Base-by-base conservation (phyloP, 345 rosid genomes). In the Pistacia integerrima region DNA sequence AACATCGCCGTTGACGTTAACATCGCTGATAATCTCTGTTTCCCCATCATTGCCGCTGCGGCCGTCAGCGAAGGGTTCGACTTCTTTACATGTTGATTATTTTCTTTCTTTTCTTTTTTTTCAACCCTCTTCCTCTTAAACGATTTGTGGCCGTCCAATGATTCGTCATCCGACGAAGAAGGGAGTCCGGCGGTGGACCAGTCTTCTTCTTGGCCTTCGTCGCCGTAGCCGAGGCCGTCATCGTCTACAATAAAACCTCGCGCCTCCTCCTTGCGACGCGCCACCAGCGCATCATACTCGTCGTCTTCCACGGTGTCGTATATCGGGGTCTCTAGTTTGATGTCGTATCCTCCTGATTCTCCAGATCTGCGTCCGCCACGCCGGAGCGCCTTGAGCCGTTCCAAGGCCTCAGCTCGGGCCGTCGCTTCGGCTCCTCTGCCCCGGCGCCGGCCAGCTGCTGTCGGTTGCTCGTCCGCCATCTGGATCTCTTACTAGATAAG, bases 161-260 rank as follows among this genome's bases (percentile, higher is more conserved):
- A 17, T 61, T 73, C 76, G 20, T 91, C 99, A 60, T 88, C 97
- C 0, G 98, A 91, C 0, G 95, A 93, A 16, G 66, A 83, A 72
- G 85, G 83, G 33, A 88, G 70, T 16, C 87, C 88, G 3, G 93
- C 82, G 17, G 71, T 82, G n/a, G 93, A 77, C 94, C 96, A 96
- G 67, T 96, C 99, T 87, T 93, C 99, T 75, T 96, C 99, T 62
- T 89, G 88, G 2, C 97, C 99, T 52, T 91, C 94, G 69, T 96
- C 98, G 49, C 81, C 83, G 57, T 96, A 96, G 5, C 99, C 99
- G 2, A 92, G 81, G 59, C 86, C 94, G 9, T 86, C 91, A 62
- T 96, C 99, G 30, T 89, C 89, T 22, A 90, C 97, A 20, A 96
- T 91, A 75, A 96, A 96, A 14, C 88, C 89, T 30, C 81, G 90